Percentiles rank a stretch among this genome's conserved stretches.
These are phyloP conservation scores for Picea sitchensis DNA, from an alignment of 75 land plant species.

Conservation along the genomic window DNA sequence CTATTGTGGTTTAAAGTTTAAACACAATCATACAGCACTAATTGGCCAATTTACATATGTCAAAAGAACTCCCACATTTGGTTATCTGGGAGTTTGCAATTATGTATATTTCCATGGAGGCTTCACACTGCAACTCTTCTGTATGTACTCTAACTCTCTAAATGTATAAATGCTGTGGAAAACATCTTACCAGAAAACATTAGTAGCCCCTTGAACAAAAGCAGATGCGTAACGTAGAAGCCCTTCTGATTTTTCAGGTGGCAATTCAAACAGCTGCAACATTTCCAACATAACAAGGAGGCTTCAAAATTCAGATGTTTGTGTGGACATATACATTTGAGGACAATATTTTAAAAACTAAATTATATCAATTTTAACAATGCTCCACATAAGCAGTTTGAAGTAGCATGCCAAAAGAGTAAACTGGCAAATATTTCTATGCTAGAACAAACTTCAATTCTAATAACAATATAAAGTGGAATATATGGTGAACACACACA, in stretches of 20 bases:
- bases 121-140: too few relatives aligned
- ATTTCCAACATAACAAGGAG: not conserved
- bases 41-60: not conserved
- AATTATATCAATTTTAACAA: not conserved
- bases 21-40: not conserved
- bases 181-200: constrained; percentile 85
- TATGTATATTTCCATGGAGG: too few relatives aligned
- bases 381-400: too few relatives aligned
- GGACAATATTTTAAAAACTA: not conserved
- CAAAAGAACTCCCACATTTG: not conserved
- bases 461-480: not conserved
- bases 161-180: not conserved
- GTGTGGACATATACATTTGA: not conserved
- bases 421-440: not conserved
- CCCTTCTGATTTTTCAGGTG: constrained; percentile 63
- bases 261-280: constrained; percentile 80
- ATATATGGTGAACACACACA: too few relatives aligned
- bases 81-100: too few relatives aligned
- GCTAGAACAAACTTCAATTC: not conserved
- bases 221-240: constrained; percentile 85
- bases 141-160: not conserved
- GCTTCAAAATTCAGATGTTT: not conserved
- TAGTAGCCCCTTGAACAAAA: constrained; percentile 90
- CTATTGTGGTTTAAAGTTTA: not conserved
- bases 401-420: not conserved